A percentile compares a stretch with the other conserved stretches of the same genome.
Conservation (phyloP, 257 asterid genomes). For the Hygrophila difformis region DNA sequence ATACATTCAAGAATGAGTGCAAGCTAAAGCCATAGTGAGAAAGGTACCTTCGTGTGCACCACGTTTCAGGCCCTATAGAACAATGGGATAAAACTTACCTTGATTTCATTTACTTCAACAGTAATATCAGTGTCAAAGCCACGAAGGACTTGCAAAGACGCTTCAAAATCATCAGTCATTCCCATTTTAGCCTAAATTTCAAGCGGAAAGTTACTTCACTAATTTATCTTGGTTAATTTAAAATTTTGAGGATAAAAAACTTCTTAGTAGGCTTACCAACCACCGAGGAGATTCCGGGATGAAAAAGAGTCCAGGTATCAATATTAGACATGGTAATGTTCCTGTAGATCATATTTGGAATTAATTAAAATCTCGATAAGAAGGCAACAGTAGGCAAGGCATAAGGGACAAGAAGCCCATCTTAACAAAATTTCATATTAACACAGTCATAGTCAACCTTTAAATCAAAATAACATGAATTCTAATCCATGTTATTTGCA, state of each 20-base stretch:
- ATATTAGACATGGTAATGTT: slow-evolving; percentile 56
- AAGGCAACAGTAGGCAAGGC: too few species aligned
- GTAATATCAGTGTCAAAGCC: slow-evolving; percentile 61
- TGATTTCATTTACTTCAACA: slow-evolving; percentile 48
- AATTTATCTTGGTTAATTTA: neutral
- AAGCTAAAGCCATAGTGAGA: neutral
- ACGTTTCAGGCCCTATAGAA: neutral
- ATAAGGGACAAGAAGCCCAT: too few species aligned
- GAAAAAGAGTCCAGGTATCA: slow-evolving; percentile 65
- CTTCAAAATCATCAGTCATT: slow-evolving; percentile 47
- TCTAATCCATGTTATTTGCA: neutral
- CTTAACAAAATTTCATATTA: too few species aligned
- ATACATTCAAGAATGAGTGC: neutral
- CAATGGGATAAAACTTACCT: slow-evolving; percentile 24
- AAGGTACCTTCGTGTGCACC: neutral
- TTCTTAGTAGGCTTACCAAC: slow-evolving; percentile 56
- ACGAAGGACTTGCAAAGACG: slow-evolving; percentile 64
- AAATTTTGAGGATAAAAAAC: neutral
- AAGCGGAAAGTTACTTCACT: slow-evolving; percentile 5
- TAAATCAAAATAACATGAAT: neutral
- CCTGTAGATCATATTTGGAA: slow-evolving; percentile 57
- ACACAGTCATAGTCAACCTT: neutral
- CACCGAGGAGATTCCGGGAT: slow-evolving; percentile 92
- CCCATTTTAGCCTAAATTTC: slow-evolving; percentile 62
- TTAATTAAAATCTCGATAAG: too few species aligned